These are phyloP conservation scores for Ramaria sp. DNA, from an alignment of 768 basidiomycete species.

Conservation along the genomic window DNA sequence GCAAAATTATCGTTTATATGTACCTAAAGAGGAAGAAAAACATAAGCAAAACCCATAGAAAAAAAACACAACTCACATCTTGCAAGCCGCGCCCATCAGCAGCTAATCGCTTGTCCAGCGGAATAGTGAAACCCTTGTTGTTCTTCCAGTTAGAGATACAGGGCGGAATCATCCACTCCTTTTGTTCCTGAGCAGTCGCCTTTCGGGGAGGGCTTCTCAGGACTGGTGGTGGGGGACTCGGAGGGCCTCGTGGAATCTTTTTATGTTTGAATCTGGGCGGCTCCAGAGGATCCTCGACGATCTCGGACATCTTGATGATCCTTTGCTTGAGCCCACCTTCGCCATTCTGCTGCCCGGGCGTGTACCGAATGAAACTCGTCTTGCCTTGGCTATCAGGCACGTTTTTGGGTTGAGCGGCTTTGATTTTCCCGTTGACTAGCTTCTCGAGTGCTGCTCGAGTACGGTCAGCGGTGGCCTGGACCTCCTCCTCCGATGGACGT, in stretches of 20 bases:
- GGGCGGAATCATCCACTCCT: constrained; percentile 99
- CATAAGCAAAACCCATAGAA: not conserved
- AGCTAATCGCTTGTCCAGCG: constrained; percentile 93
- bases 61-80: constrained; percentile 51
- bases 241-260: constrained; percentile 95
- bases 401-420: constrained; percentile 95
- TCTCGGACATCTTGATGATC: constrained; percentile 98
- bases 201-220: constrained; percentile 92
- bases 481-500: constrained; percentile 86
- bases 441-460: constrained; percentile 89
- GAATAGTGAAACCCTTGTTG: constrained; percentile 99
- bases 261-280: constrained; percentile 97
- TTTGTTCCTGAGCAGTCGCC: constrained; percentile 94
- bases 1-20: constrained; percentile 99
- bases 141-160: constrained; percentile 99
- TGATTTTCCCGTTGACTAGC: constrained; percentile 91
- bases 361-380: constrained; percentile 90
- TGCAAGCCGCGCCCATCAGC: constrained; percentile 98
- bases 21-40: constrained; percentile 39
- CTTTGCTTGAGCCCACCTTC: constrained; percentile 70
- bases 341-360: constrained; percentile 80
- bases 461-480: constrained; percentile 82
- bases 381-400: constrained; percentile 78
- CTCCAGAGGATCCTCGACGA: constrained; percentile 95
- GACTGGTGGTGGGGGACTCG: constrained; percentile 93